Percentiles rank a stretch among this genome's conserved stretches.
These are phyloP conservation scores for Phaeophleospora eucalypticola DNA, from an alignment of 2,329 filamentous ascomycete genomes.

Conservation along the genomic window DNA sequence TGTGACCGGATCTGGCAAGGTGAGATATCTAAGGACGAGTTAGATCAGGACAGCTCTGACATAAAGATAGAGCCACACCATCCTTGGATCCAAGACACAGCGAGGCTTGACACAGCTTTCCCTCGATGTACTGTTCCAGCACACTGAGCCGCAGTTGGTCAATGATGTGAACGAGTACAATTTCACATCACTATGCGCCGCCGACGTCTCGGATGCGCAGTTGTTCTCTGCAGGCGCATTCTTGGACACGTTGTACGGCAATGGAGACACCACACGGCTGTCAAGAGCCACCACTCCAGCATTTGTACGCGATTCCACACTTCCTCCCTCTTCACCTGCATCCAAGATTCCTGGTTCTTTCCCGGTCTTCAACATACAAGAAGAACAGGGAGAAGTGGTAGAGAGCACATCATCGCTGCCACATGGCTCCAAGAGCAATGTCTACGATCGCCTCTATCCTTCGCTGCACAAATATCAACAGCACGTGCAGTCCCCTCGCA, in stretches of 20 bases:
- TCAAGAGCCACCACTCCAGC: constrained; percentile 46
- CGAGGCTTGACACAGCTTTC: constrained; percentile 88
- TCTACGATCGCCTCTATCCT: constrained; percentile 32
- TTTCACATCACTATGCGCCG: constrained; percentile 68
- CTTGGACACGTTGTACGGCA: constrained; percentile 72
- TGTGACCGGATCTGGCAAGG: constrained; percentile 95
- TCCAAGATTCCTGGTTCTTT: constrained; percentile 26
- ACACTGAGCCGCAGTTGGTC: constrained; percentile 68
- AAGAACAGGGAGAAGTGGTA: constrained; percentile 16
- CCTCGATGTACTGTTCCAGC: constrained; percentile 83
- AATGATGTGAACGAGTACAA: constrained; percentile 56
- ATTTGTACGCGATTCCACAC: constrained; percentile 37
- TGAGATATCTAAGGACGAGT: constrained; percentile 35
- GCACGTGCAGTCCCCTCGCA: constrained; percentile 1
- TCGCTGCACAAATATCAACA: constrained; percentile 14
- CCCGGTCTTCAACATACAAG: constrained; percentile 18
- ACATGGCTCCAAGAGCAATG: constrained; percentile 10
- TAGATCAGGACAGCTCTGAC: not conserved
- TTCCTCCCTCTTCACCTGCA: constrained; percentile 6
- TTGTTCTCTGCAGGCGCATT: constrained; percentile 71
- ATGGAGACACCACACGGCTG: constrained; percentile 48
- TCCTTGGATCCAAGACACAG: constrained; percentile 80
- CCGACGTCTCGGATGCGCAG: constrained; percentile 76
- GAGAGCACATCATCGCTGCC: constrained; percentile 11
- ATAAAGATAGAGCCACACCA: constrained; percentile 75